Evolutionary conservation across 2,329 filamentous ascomycete genomes (phyloP), one percentile per base, ranked within the genome.

Genomic region (Colletotrichum tabaci): DNA sequence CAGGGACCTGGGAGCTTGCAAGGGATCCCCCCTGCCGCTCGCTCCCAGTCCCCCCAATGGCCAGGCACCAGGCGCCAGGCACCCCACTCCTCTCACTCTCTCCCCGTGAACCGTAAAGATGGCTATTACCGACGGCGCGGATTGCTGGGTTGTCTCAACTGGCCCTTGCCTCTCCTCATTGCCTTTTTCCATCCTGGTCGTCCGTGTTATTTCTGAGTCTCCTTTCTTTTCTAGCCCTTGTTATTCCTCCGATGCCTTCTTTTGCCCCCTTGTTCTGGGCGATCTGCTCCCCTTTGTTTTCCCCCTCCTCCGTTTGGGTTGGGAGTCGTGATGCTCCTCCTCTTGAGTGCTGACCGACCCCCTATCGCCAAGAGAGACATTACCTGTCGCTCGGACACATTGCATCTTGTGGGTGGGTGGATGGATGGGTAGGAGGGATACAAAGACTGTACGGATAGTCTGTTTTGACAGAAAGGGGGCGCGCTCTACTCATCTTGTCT

Each of bases 141-240:
- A 42, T 63, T 68, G 65, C 68, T 71, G 58, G 68, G 68, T 71
- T 71, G 68, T 68, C 65, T 71, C 65, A 63, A 56, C n/a, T 56
- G 30, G 40, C 68, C 68, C 68, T 55, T 68, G 65, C 53, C 58
- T 57, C 58, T 67, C 44, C 53, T 66, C 46, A 44, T 53, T 58
- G 63, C 61, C 67, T 52, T 53, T 67, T 61, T 61, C 23, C 56
- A 55, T 71, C 55, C 63, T 67, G 35, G 47, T 52, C 38, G 26
- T 52, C 57, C 55, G 66, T 56, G 35, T 53, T 35, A 38, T 47
- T 47, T 42, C n/a, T 47, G 12, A 46, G 16, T 55, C 38, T 35
- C 16, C 47, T 60, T 60, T 26, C 49, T 50, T 61, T 61, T 49
- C 61, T 71, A 35, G 50, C 56, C 49, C 47, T 63, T 62, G 18